Conservation (phyloP, 352 stramenopile species). For the Thalassiosira mediterranea region DNA sequence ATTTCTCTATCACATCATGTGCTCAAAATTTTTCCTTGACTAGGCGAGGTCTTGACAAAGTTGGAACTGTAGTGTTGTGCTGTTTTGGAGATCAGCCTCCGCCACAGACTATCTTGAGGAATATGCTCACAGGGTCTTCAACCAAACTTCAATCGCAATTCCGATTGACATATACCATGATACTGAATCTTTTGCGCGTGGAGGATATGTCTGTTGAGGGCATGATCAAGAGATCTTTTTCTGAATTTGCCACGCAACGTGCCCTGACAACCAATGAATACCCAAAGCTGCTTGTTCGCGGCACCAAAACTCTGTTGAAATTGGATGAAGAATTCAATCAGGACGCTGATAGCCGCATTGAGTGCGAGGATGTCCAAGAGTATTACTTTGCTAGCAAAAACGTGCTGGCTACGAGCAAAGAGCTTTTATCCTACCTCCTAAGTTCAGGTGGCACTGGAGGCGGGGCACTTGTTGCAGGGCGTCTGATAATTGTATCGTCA, state of each 20-base stretch:
- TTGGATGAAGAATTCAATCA: slow-evolving; percentile 85
- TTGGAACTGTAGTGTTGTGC: slow-evolving; percentile 94
- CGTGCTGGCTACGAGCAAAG: slow-evolving; percentile 54
- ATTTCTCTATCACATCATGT: no score
- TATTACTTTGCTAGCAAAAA: slow-evolving; percentile 67
- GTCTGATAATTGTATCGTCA: slow-evolving; percentile 69
- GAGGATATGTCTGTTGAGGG: slow-evolving; percentile 87
- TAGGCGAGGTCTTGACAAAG: slow-evolving; percentile 95
- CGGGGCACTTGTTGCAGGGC: slow-evolving; percentile 55
- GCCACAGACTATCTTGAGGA: slow-evolving; percentile 85
- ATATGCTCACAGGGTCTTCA: slow-evolving; percentile 94
- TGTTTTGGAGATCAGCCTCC: slow-evolving; percentile 79
- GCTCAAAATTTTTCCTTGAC: no score
- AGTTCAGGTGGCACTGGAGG: slow-evolving; percentile 51
- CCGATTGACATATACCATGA: slow-evolving; percentile 98
- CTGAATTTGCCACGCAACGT: slow-evolving; percentile 93
- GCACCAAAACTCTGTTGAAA: slow-evolving; percentile 80
- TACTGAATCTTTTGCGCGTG: slow-evolving; percentile 93
- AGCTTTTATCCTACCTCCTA: slow-evolving; percentile 63
- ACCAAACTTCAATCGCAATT: slow-evolving; percentile 96
- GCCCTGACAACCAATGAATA: slow-evolving; percentile 81
- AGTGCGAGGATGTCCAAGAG: slow-evolving; percentile 75
- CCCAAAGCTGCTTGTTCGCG: slow-evolving; percentile 68
- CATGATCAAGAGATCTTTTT: slow-evolving; percentile 98
- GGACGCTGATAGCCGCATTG: slow-evolving; percentile 57